Base-by-base conservation (phyloP, 306 rosid genomes). In the Chamaecrista fasciculata region DNA sequence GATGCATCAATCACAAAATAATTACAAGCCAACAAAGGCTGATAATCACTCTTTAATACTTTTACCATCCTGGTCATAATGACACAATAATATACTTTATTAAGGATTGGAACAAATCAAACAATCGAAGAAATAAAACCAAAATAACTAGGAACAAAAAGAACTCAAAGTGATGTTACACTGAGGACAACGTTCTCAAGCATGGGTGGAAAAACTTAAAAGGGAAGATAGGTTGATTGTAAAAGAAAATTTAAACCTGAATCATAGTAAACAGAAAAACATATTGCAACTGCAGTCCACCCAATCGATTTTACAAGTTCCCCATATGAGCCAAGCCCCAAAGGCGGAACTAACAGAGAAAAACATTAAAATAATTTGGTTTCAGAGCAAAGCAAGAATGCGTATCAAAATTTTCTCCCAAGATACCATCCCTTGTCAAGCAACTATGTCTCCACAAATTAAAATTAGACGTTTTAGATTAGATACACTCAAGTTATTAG, bases 201-300 rank as follows among this genome's bases (percentile, higher is more conserved):
- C 49, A 60, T 29, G 64, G 40, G 31, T 16, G 58, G 42, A 42
- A 36, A 56, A 43, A 24, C 63, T 66, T 6, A 18, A 11, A 53
- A 28, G 14, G 29, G 70, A 72, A 4, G n/a, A 26, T 16, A 43
- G 40, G 43, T 31, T 25, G 64, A 23, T 55, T 26, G 33, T 34
- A 53, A 68, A 66, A 31, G 44, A 20, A 78, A n/a, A 61, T 29
- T 16, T 12, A 52, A 60, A 68, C 66, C 26, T 34, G 20, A 50
- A 39, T 50, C 44, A 78, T 29, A 39, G 19, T 46, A 29, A 37
- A 44, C 66, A 40, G 43, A 36, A 47, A 58, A 70, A 33, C 31
- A 69, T 37, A 16, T 49, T 12, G 34, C 51, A 57, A 56, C 56
- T 6, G 14, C 11, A 70, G 18, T 42, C 66, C 20, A 57, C 15